Percentiles rank a stretch among this genome's conserved stretches.
Conservation (phyloP, 164 flowering plant species). For the Macadamia integrifolia region DNA sequence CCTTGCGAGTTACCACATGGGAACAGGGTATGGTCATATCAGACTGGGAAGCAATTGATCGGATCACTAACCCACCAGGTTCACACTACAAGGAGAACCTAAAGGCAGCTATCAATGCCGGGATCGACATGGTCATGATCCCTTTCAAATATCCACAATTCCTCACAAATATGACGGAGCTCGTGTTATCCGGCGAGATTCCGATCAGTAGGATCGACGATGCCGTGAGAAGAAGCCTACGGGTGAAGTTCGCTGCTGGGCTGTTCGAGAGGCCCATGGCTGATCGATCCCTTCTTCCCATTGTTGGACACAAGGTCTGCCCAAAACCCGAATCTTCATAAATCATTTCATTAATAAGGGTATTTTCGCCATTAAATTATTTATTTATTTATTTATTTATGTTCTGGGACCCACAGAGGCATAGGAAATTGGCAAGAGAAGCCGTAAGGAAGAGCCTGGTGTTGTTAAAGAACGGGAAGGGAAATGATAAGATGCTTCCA, state of each 20-base stretch:
- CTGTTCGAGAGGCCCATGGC: constrained; percentile 32
- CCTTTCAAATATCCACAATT: constrained; percentile 20
- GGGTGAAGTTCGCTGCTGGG: constrained; percentile 31
- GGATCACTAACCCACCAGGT: constrained; percentile 16
- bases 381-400: too few relatives aligned
- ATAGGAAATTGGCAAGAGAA: constrained; percentile 24
- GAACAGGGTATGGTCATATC: constrained; percentile 31
- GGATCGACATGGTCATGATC: constrained; percentile 36
- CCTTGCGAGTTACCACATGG: too few relatives aligned
- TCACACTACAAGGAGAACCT: constrained; percentile 20
- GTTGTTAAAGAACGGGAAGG: constrained; percentile 19
- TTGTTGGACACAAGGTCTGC: constrained; percentile 25
- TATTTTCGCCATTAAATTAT: too few relatives aligned
- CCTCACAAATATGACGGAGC: constrained; percentile 14
- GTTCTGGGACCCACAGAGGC: constrained; percentile 2
- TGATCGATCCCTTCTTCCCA: constrained; percentile 18
- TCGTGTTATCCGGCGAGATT: constrained; percentile 16
- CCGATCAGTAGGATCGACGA: constrained; percentile 27
- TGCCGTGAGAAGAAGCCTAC: constrained; percentile 31
- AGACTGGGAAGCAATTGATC: constrained; percentile 30
- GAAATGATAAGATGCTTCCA: constrained; percentile 1
- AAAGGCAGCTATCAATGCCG: constrained; percentile 23
- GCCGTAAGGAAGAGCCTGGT: constrained; percentile 27
- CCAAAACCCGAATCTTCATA: neutral
- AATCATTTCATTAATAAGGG: too few relatives aligned